Percentiles rank a stretch among this genome's conserved stretches.
Conservation (phyloP, 345 rosid genomes). For the Ricinus communis region DNA sequence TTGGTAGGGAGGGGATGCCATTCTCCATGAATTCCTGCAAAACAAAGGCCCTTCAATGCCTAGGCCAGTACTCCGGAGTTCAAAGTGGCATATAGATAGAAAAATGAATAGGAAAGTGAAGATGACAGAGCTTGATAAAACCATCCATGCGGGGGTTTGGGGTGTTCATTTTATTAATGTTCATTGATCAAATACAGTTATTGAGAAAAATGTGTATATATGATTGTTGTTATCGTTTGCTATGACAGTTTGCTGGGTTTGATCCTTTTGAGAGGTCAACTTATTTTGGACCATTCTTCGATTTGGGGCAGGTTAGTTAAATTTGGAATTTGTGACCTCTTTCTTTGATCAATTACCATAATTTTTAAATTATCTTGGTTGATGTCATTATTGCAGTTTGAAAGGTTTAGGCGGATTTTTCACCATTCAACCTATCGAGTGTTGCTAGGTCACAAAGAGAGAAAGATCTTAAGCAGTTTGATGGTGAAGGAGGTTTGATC, state of each 20-base stretch:
- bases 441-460: conserved; percentile 83
- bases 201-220: neutral
- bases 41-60: too few relatives aligned
- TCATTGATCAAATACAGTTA: neutral
- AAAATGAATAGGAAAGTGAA: too few relatives aligned
- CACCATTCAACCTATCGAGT: conserved; percentile 90
- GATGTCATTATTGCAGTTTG: conserved; percentile 53
- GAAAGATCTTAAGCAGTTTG: conserved; percentile 79
- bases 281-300: conserved; percentile 90
- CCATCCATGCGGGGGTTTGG: too few relatives aligned
- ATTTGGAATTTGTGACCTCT: neutral
- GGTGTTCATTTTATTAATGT: neutral
- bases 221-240: conserved; percentile 10
- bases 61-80: too few relatives aligned
- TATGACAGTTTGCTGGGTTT: conserved; percentile 84
- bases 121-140: too few relatives aligned
- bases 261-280: conserved; percentile 94
- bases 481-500: conserved; percentile 67
- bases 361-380: neutral
- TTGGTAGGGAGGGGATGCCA: too few relatives aligned
- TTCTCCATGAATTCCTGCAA: too few relatives aligned
- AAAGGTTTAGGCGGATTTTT: conserved; percentile 87
- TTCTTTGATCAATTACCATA: conserved; percentile 5
- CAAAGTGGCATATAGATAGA: too few relatives aligned
- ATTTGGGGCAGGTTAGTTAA: conserved; percentile 75